A percentile compares a stretch with the other conserved stretches of the same genome.
Evolutionary conservation across 2,329 filamentous ascomycete genomes (phyloP).

Genomic region (Neofusicoccum ribis): DNA sequence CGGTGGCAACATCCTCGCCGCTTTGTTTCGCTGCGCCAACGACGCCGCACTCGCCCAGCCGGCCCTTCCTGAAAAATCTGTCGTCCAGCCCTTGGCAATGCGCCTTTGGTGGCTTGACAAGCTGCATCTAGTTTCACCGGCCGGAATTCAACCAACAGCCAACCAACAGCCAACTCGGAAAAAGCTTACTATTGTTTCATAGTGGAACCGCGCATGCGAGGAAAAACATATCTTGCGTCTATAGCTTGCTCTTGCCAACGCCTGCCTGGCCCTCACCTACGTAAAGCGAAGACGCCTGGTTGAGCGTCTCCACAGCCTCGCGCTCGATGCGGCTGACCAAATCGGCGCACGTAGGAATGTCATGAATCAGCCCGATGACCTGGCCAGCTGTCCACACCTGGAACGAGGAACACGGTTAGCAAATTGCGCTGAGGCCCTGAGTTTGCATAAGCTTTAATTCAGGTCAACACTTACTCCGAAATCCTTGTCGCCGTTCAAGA

Average conservation of each 20-base stretch:
- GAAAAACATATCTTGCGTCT: neutral
- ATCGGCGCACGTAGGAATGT: constrained; percentile 51
- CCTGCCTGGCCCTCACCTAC: constrained; percentile 38
- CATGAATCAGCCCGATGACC: constrained; percentile 68
- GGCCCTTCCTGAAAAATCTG: too few species aligned
- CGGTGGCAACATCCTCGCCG: neutral
- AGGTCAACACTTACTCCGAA: constrained; percentile 67
- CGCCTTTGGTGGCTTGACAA: constrained; percentile 1
- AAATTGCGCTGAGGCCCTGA: neutral
- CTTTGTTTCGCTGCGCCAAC: neutral
- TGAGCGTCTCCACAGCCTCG: constrained; percentile 46
- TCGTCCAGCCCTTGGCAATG: neutral
- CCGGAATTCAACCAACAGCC: neutral
- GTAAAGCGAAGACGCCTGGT: constrained; percentile 39
- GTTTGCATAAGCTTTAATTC: neutral
- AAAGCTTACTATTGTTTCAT: constrained; percentile 10
- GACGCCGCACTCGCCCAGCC: neutral
- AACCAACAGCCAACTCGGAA: neutral
- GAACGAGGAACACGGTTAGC: constrained; percentile 18
- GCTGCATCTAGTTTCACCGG: neutral
- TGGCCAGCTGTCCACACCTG: constrained; percentile 97
- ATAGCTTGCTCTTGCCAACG: constrained; percentile 47
- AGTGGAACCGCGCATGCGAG: neutral
- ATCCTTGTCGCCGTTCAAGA: constrained; percentile 86
- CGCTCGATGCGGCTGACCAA: constrained; percentile 48